Evolutionary conservation across 108 stramenopile genomes (phyloP).

Genomic region (Bacterosira constricta): DNA sequence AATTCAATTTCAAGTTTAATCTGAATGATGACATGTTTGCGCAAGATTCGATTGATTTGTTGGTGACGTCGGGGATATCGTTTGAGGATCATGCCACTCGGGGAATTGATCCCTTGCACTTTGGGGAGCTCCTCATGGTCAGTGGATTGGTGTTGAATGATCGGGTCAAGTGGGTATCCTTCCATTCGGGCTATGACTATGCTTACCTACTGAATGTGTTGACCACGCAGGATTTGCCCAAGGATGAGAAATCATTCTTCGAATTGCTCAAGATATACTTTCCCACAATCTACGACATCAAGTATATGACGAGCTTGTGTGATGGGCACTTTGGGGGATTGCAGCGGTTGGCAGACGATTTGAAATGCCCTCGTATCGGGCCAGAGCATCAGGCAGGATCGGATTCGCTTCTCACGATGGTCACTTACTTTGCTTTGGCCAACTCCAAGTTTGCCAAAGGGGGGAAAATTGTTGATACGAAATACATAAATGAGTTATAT

Average conservation of each 20-base stretch:
- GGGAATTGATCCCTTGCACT: slow-evolving; percentile 94
- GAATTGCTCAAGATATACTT: slow-evolving; percentile 95
- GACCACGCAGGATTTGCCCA: slow-evolving; percentile 78
- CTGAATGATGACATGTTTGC: slow-evolving; percentile 98
- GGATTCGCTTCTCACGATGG: slow-evolving; percentile 94
- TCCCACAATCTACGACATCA: slow-evolving; percentile 97
- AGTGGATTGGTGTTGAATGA: slow-evolving; percentile 95
- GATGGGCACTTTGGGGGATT: slow-evolving; percentile 97
- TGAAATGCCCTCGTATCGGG: slow-evolving; percentile 93
- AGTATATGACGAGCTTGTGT: slow-evolving; percentile 92
- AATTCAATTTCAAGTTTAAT: slow-evolving; percentile 98
- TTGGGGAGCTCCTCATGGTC: slow-evolving; percentile 98
- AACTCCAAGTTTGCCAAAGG: slow-evolving; percentile 71
- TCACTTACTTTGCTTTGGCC: slow-evolving; percentile 92
- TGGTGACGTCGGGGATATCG: slow-evolving; percentile 94
- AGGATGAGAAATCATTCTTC: slow-evolving; percentile 90
- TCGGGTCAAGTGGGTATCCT: slow-evolving; percentile 96
- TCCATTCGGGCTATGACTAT: slow-evolving; percentile 98
- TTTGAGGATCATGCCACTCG: slow-evolving; percentile 91
- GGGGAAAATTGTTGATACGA: slow-evolving; percentile 74
- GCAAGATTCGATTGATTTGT: slow-evolving; percentile 96
- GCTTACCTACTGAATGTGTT: slow-evolving; percentile 96
- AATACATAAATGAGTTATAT: slow-evolving; percentile 88
- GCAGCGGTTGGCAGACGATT: slow-evolving; percentile 90
- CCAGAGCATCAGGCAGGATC: slow-evolving; percentile 99